Conservation (phyloP, 2,329 filamentous ascomycete species). For the Coniochaeta prunicola region DNA sequence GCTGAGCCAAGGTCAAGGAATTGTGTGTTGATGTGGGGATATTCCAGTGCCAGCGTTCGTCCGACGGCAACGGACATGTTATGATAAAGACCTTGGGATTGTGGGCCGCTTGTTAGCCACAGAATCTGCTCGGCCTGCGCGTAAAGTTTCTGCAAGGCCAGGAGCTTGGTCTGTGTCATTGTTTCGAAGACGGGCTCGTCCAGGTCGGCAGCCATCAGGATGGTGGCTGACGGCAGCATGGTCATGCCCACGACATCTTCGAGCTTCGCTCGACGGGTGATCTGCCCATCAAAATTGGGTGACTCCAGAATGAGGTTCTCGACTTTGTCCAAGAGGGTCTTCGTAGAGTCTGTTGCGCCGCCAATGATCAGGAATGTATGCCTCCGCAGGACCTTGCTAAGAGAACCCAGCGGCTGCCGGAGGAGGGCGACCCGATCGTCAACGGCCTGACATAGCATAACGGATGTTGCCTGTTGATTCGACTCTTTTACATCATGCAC, state of each 20-base stretch:
- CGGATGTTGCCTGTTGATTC: constrained; percentile 1
- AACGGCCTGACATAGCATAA: constrained; percentile 17
- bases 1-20: no score
- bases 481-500: constrained; percentile 6
- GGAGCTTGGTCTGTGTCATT: no score
- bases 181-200: constrained; percentile 7
- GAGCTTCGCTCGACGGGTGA: not conserved
- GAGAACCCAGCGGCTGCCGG: constrained; percentile 10
- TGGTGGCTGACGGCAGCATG: not conserved
- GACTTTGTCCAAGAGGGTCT: constrained; percentile 1
- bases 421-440: constrained; percentile 14
- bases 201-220: constrained; percentile 5
- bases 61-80: no score
- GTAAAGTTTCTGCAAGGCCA: no score
- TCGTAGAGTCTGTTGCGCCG: constrained; percentile 9
- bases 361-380: constrained; percentile 11
- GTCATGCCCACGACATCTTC: not conserved
- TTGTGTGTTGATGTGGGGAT: no score
- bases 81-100: no score
- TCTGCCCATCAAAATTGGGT: not conserved
- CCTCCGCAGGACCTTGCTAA: not conserved
- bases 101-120: no score
- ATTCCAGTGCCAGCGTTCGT: no score
- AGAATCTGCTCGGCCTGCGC: no score
- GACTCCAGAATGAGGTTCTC: constrained; percentile 4